A percentile compares a stretch with the other conserved stretches of the same genome.
These are phyloP conservation scores for Fraxinus sp. DNA, from an alignment of 305 asterid species.

Conservation along the genomic window DNA sequence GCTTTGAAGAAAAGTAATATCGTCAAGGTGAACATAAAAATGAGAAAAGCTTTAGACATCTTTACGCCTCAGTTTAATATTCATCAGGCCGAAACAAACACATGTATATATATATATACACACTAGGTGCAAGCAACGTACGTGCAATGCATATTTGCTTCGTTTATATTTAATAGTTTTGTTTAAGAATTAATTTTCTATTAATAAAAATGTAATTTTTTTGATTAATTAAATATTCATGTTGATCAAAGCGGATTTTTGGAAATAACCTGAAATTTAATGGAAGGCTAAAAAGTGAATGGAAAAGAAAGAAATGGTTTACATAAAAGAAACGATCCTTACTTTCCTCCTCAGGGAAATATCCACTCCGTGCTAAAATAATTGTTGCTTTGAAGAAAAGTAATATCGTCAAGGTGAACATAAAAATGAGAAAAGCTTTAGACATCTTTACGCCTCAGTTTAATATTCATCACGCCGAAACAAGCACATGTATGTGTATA, in stretches of 20 bases:
- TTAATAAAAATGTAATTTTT: too few relatives aligned
- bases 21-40: constrained; percentile 16
- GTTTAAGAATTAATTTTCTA: too few relatives aligned
- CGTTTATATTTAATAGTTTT: too few relatives aligned
- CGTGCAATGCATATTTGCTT: too few relatives aligned
- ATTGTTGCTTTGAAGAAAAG: constrained; percentile 22
- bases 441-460: constrained; percentile 6
- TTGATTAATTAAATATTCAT: too few relatives aligned
- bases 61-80: background rate
- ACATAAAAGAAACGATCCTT: background rate
- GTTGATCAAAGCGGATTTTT: too few relatives aligned
- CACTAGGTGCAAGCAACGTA: too few relatives aligned
- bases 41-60: constrained; percentile 9
- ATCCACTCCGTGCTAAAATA: constrained; percentile 26
- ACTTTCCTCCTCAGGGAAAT: constrained; percentile 37
- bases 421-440: constrained; percentile 8
- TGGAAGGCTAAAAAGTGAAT: background rate
- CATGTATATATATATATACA: background rate
- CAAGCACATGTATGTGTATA: background rate
- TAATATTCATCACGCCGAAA: background rate
- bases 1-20: constrained; percentile 27
- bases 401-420: constrained; percentile 17
- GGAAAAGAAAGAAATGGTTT: background rate
- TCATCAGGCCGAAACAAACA: background rate
- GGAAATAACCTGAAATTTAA: too few relatives aligned